Conservation (phyloP, 129 eudicot genomes). For the Oenanthe sinensis region DNA sequence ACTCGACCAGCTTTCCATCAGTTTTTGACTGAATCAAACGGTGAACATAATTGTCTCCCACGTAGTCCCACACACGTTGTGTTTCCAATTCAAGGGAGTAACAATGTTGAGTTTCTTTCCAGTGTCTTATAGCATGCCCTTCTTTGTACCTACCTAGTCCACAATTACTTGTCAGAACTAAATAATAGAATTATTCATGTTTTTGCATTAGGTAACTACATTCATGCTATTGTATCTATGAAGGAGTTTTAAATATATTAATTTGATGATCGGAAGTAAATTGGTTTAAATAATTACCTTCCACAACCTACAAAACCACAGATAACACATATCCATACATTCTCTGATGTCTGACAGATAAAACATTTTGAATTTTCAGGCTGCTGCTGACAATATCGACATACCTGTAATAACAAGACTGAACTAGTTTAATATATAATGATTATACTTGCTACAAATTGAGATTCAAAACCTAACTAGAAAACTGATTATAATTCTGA, state of each 20-base stretch:
- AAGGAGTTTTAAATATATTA: neutral
- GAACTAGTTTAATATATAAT: neutral
- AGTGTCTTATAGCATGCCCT: slow-evolving; percentile 75
- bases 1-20: slow-evolving; percentile 91
- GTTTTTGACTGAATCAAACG: slow-evolving; percentile 93
- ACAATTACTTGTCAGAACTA: slow-evolving; percentile 10
- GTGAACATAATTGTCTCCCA: slow-evolving; percentile 93
- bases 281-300: slow-evolving; percentile 38
- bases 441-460: neutral
- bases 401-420: slow-evolving; percentile 49
- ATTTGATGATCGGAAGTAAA: neutral
- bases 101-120: slow-evolving; percentile 97
- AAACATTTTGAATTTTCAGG: slow-evolving; percentile 86
- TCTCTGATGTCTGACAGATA: slow-evolving; percentile 85
- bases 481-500: neutral
- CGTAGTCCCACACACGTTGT: slow-evolving; percentile 92
- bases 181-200: too few species aligned
- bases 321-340: slow-evolving; percentile 91
- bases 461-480: neutral
- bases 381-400: slow-evolving; percentile 95
- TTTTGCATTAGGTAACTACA: neutral
- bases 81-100: slow-evolving; percentile 94
- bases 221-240: neutral
- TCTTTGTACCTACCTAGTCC: slow-evolving; percentile 72
- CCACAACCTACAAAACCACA: slow-evolving; percentile 99